Evolutionary conservation across 2,329 filamentous ascomycete genomes (phyloP).

Genomic region (Nannizziopsis arthrosporioides): DNA sequence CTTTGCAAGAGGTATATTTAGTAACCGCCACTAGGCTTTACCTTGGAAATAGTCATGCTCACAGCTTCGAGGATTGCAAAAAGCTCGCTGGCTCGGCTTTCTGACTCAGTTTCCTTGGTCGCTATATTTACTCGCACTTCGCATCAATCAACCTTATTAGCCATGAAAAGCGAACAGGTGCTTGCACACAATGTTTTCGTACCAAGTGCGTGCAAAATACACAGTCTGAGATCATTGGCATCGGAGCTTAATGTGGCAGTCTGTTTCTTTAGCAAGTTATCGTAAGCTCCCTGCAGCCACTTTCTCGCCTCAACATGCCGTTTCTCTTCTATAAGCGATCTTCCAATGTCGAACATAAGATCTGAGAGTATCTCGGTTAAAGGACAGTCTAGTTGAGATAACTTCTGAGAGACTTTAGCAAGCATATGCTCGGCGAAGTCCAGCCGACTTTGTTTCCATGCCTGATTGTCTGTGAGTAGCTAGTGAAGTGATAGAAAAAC

Average conservation of each 20-base stretch:
- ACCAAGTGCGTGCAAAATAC: slow-evolving; percentile 54
- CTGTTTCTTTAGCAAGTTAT: slow-evolving; percentile 38
- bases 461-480: slow-evolving; percentile 37
- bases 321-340: slow-evolving; percentile 41
- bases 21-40: neutral
- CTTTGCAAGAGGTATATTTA: slow-evolving; percentile 19
- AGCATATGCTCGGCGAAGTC: slow-evolving; percentile 74
- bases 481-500: neutral
- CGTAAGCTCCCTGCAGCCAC: slow-evolving; percentile 62
- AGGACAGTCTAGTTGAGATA: slow-evolving; percentile 34
- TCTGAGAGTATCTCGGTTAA: slow-evolving; percentile 54
- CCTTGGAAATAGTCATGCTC: neutral
- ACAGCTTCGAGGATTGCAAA: slow-evolving; percentile 45
- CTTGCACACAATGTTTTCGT: slow-evolving; percentile 32
- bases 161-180: neutral
- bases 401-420: slow-evolving; percentile 41
- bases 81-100: slow-evolving; percentile 45
- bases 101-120: slow-evolving; percentile 33
- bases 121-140: slow-evolving; percentile 22
- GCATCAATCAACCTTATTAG: neutral
- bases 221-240: slow-evolving; percentile 52
- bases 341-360: slow-evolving; percentile 61
- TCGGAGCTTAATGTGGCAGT: slow-evolving; percentile 47
- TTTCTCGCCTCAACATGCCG: slow-evolving; percentile 47
- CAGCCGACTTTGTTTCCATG: slow-evolving; percentile 60